phyloP scores from a whole-genome alignment of 2,329 filamentous ascomycete species.

The Coniella lustricola region DNA sequence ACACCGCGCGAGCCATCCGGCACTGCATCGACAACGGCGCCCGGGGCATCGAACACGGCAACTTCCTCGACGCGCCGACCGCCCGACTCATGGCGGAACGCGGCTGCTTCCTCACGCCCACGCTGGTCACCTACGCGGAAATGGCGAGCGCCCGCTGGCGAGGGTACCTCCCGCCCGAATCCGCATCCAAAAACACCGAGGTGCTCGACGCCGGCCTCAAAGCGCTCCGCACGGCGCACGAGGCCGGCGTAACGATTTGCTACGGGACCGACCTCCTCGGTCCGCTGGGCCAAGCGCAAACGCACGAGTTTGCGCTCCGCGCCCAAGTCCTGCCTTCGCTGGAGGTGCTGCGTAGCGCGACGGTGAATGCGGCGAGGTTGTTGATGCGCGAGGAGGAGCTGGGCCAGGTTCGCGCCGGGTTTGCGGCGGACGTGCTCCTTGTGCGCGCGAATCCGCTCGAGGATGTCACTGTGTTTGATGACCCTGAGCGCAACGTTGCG shows the following conservation, averaged over 20 bases:
- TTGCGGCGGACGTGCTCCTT: constrained; percentile 43
- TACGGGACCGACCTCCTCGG: constrained; percentile 49
- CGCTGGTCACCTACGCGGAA: constrained; percentile 40
- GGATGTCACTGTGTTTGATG: constrained; percentile 41
- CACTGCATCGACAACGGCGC: constrained; percentile 46
- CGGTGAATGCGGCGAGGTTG: constrained; percentile 41
- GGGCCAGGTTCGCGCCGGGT: constrained; percentile 42
- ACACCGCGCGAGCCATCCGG: constrained; percentile 42
- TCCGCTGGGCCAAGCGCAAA: constrained; percentile 40
- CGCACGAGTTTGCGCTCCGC: constrained; percentile 40
- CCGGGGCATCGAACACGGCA: constrained; percentile 40
- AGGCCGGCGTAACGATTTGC: constrained; percentile 46
- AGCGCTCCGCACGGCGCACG: constrained; percentile 37
- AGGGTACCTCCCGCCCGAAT: constrained; percentile 34
- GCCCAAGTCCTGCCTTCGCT: constrained; percentile 33
- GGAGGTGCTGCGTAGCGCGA: constrained; percentile 43
- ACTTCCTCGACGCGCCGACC: constrained; percentile 30
- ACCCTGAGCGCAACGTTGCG: constrained; percentile 36
- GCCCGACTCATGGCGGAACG: constrained; percentile 41
- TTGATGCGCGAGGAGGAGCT: constrained; percentile 34
- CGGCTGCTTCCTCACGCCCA: constrained; percentile 43
- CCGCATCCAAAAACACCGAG: constrained; percentile 38
- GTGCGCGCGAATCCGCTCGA: constrained; percentile 44
- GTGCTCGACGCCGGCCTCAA: constrained; percentile 39
- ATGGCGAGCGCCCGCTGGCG: constrained; percentile 36